A percentile compares a stretch with the other conserved stretches of the same genome.
phyloP scores from a whole-genome alignment of 768 basidiomycete species.

The Hygrophoropsis aurantiaca region DNA sequence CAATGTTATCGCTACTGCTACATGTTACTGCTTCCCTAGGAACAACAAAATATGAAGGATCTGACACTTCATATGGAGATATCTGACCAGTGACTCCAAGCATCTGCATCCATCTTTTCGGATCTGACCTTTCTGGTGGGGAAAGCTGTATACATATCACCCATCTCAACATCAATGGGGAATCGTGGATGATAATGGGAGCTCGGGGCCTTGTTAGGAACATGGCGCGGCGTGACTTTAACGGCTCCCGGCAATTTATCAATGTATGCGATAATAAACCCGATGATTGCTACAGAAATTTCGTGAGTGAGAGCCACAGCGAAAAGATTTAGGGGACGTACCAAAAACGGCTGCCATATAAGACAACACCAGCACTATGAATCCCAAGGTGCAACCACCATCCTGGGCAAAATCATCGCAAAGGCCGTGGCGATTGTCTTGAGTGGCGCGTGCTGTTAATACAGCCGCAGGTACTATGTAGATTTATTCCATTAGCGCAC shows the following conservation, averaged over 20 bases:
- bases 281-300: slow-evolving; percentile 15
- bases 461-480: slow-evolving; percentile 15
- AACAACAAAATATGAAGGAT: too few relatives aligned
- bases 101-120: neutral
- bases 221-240: slow-evolving; percentile 22
- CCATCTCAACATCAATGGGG: slow-evolving; percentile 17
- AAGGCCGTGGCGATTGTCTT: slow-evolving; percentile 13
- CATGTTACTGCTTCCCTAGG: too few relatives aligned
- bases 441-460: slow-evolving; percentile 28
- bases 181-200: slow-evolving; percentile 20
- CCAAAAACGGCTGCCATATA: slow-evolving; percentile 27
- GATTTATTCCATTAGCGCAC: slow-evolving; percentile 1
- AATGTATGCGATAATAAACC: slow-evolving; percentile 22
- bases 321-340: slow-evolving; percentile 12
- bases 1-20: too few relatives aligned
- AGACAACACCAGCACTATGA: slow-evolving; percentile 26
- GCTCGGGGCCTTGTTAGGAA: slow-evolving; percentile 30
- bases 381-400: slow-evolving; percentile 20
- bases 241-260: slow-evolving; percentile 27
- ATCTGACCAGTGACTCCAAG: slow-evolving; percentile 18
- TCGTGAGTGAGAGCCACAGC: neutral
- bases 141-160: slow-evolving; percentile 13
- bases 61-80: slow-evolving; percentile 10
- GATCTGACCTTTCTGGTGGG: slow-evolving; percentile 10
- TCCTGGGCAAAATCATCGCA: slow-evolving; percentile 29